A percentile compares a stretch with the other conserved stretches of the same genome.
Conservation (phyloP, 371 early-diverging fungal species). For the Syncephalastrum racemosum region DNA sequence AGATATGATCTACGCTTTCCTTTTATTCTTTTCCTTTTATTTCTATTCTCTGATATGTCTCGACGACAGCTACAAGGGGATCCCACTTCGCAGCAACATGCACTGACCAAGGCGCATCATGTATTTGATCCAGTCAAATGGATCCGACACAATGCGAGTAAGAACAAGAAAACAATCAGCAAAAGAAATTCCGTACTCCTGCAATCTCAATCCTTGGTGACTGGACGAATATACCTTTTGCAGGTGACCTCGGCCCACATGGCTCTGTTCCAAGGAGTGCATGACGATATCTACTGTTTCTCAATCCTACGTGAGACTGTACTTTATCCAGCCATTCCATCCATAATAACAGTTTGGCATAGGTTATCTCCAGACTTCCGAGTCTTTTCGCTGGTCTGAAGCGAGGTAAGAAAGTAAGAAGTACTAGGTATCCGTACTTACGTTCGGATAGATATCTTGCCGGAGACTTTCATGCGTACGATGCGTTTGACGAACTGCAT, state of each 20-base stretch:
- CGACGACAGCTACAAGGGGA: too few relatives aligned
- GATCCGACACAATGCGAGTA: too few relatives aligned
- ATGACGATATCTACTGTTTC: slow-evolving; percentile 47
- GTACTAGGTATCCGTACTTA: not conserved
- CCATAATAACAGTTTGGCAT: not conserved
- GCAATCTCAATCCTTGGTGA: not conserved
- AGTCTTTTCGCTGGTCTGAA: slow-evolving; percentile 41
- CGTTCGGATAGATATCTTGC: slow-evolving; percentile 27
- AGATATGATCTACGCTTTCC: too few relatives aligned
- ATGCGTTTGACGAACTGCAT: slow-evolving; percentile 39
- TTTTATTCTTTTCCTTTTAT: too few relatives aligned
- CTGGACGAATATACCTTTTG: slow-evolving; percentile 1
- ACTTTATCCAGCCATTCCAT: not conserved
- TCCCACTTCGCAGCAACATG: too few relatives aligned
- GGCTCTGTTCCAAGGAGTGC: slow-evolving; percentile 5
- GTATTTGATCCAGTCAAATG: too few relatives aligned
- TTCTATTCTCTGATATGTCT: too few relatives aligned
- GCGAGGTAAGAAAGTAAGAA: slow-evolving; percentile 22
- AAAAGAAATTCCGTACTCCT: too few relatives aligned
- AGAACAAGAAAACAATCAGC: too few relatives aligned
- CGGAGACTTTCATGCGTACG: slow-evolving; percentile 36
- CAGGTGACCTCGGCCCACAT: slow-evolving; percentile 2
- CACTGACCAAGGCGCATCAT: too few relatives aligned
- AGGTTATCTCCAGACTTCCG: slow-evolving; percentile 15
- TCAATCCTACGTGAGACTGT: slow-evolving; percentile 31